Percentiles rank a stretch among this genome's conserved stretches.
phyloP scores from a whole-genome alignment of 73 alveolate species.

The Diophrys sp. region DNA sequence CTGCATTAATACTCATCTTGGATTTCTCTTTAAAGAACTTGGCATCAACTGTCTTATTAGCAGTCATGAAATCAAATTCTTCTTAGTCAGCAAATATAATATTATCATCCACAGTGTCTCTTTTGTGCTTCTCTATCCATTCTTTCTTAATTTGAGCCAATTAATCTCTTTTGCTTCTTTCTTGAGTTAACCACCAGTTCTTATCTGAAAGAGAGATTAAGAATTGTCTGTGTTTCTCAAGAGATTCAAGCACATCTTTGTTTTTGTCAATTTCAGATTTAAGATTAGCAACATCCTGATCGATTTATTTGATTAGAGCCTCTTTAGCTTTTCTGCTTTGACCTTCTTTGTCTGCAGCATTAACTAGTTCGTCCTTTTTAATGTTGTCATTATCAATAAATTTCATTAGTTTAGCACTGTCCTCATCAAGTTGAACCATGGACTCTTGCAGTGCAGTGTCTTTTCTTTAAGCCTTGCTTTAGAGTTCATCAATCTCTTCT shows the following conservation, averaged over 20 bases:
- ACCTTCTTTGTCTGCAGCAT: conserved; percentile 32
- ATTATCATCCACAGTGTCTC: conserved; percentile 10
- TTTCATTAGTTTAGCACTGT: conserved; percentile 38
- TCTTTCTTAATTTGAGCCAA: conserved; percentile 6
- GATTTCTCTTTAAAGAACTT: neutral
- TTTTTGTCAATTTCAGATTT: conserved; percentile 50
- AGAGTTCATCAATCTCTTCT: conserved; percentile 68
- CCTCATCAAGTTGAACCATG: conserved; percentile 59
- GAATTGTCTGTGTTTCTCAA: conserved; percentile 34
- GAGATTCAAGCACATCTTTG: conserved; percentile 38
- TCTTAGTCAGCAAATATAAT: conserved; percentile 19
- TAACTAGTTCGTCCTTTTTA: conserved; percentile 17
- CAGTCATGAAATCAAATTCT: neutral
- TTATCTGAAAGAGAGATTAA: conserved; percentile 18
- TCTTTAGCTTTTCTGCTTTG: conserved; percentile 30
- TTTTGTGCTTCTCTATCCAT: conserved; percentile 22
- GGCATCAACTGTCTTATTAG: neutral
- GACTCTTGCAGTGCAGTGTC: conserved; percentile 69
- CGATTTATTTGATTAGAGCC: conserved; percentile 29
- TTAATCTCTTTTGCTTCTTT: conserved; percentile 6
- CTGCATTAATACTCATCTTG: neutral
- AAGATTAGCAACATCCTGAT: conserved; percentile 17
- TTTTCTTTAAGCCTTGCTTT: conserved; percentile 55
- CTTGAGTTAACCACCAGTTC: conserved; percentile 25
- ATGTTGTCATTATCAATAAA: conserved; percentile 42